These are phyloP conservation scores for Lachancea sp. DNA, from an alignment of 805 yeast species.

Conservation along the genomic window DNA sequence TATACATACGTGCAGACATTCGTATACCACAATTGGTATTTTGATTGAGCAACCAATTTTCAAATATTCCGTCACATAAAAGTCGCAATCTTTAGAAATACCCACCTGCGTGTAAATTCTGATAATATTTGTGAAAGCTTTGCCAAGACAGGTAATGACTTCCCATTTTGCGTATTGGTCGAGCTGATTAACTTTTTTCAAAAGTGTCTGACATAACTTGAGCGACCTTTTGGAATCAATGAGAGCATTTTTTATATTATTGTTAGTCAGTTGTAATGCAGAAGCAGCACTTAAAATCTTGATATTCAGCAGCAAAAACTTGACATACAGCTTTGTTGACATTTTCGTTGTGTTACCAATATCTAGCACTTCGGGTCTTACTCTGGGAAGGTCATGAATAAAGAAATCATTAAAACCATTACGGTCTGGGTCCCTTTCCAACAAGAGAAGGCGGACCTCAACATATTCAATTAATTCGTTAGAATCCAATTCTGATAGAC, in stretches of 20 bases:
- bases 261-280: conserved; percentile 14
- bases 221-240: conserved; percentile 43
- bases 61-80: conserved; percentile 45
- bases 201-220: conserved; percentile 46
- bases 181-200: conserved; percentile 35
- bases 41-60: conserved; percentile 32
- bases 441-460: conserved; percentile 7
- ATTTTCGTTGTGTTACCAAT: conserved; percentile 19
- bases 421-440: conserved; percentile 15
- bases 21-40: conserved; percentile 25
- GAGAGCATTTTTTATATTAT: conserved; percentile 22
- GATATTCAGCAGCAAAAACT: conserved; percentile 28
- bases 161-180: conserved; percentile 34
- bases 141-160: conserved; percentile 33
- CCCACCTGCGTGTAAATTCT: conserved; percentile 44
- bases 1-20: conserved; percentile 15
- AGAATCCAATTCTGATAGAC: conserved; percentile 4
- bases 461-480: conserved; percentile 14
- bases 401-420: conserved; percentile 19
- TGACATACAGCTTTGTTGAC: conserved; percentile 20
- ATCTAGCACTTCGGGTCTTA: conserved; percentile 23
- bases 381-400: conserved; percentile 11
- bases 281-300: conserved; percentile 19
- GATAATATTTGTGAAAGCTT: conserved; percentile 38
- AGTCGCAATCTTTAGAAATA: conserved; percentile 50